A percentile compares a stretch with the other conserved stretches of the same genome.
These are phyloP conservation scores for Priceomyces castillae DNA, from an alignment of 805 yeast species.

Conservation along the genomic window DNA sequence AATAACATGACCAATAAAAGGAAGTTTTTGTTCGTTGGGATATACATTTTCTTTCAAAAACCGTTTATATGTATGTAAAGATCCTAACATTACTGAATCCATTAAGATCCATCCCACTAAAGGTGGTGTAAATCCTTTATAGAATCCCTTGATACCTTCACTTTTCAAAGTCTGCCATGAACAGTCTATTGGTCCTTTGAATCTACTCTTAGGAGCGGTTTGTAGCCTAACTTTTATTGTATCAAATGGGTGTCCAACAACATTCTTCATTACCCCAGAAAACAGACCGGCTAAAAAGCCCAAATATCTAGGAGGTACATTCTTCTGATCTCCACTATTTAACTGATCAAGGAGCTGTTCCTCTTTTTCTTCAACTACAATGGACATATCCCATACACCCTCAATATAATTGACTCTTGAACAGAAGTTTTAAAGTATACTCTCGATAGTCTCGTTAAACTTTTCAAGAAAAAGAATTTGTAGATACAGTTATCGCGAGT, in stretches of 20 bases:
- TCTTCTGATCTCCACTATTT: conserved; percentile 9
- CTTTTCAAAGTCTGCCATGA: conserved; percentile 64
- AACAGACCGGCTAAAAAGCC: conserved; percentile 90
- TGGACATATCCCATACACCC: conserved; percentile 5
- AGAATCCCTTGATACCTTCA: conserved; percentile 79
- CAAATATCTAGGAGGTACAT: conserved; percentile 50
- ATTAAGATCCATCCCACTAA: conserved; percentile 89
- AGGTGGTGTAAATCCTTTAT: conserved; percentile 92
- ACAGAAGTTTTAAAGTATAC: too few relatives aligned
- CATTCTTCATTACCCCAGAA: conserved; percentile 82
- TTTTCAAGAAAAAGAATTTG: too few relatives aligned
- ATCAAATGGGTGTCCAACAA: conserved; percentile 93
- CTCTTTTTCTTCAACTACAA: conserved; percentile 16
- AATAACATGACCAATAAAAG: conserved; percentile 67
- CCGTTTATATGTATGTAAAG: conserved; percentile 73
- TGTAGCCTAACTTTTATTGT: conserved; percentile 86
- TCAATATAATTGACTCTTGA: not conserved
- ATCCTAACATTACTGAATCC: conserved; percentile 91
- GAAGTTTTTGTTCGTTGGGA: conserved; percentile 59
- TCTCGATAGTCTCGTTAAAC: too few relatives aligned
- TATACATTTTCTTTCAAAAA: conserved; percentile 64
- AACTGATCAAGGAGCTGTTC: conserved; percentile 15
- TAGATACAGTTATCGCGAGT: too few relatives aligned
- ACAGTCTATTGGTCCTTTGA: conserved; percentile 82
- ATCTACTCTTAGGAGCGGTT: conserved; percentile 55